A percentile compares a stretch with the other conserved stretches of the same genome.
Evolutionary conservation across 2,329 filamentous ascomycete species (phyloP).

Genomic region (Pseudogymnoascus sp.): DNA sequence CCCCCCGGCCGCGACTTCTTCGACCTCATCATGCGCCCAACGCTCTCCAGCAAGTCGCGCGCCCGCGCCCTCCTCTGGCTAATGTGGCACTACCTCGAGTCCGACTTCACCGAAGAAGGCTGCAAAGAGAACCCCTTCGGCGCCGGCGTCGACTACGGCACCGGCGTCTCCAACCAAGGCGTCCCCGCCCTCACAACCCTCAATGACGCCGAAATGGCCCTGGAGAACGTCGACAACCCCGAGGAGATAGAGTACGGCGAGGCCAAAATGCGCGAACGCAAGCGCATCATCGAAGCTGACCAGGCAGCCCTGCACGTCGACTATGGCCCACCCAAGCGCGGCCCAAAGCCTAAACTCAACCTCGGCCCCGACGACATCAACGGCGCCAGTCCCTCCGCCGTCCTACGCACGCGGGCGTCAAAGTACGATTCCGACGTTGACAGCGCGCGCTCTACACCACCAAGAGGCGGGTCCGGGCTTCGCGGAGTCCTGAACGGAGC

Average conservation of each 20-base stretch:
- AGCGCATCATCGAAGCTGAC: slow-evolving; percentile 67
- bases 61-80: slow-evolving; percentile 90
- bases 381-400: slow-evolving; percentile 36
- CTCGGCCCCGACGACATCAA: slow-evolving; percentile 39
- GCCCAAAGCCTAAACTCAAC: slow-evolving; percentile 30
- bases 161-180: slow-evolving; percentile 58
- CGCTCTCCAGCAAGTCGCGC: slow-evolving; percentile 71
- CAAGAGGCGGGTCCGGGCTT: slow-evolving; percentile 29
- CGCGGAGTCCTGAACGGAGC: slow-evolving; percentile 16
- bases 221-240: slow-evolving; percentile 66
- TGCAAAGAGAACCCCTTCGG: slow-evolving; percentile 90
- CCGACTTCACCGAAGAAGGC: slow-evolving; percentile 82
- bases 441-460: slow-evolving; percentile 44
- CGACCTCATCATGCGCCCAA: slow-evolving; percentile 87
- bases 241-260: slow-evolving; percentile 64
- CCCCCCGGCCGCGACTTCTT: slow-evolving; percentile 81
- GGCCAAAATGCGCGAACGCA: slow-evolving; percentile 65
- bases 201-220: slow-evolving; percentile 53
- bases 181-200: slow-evolving; percentile 60
- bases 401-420: slow-evolving; percentile 54
- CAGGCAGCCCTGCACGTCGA: slow-evolving; percentile 39
- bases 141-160: slow-evolving; percentile 54
- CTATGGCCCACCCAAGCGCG: slow-evolving; percentile 47
- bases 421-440: slow-evolving; percentile 52
- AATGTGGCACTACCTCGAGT: slow-evolving; percentile 99